Evolutionary conservation across 176 grass and related monocot genomes (phyloP).

Genomic region (Oryza punctata): DNA sequence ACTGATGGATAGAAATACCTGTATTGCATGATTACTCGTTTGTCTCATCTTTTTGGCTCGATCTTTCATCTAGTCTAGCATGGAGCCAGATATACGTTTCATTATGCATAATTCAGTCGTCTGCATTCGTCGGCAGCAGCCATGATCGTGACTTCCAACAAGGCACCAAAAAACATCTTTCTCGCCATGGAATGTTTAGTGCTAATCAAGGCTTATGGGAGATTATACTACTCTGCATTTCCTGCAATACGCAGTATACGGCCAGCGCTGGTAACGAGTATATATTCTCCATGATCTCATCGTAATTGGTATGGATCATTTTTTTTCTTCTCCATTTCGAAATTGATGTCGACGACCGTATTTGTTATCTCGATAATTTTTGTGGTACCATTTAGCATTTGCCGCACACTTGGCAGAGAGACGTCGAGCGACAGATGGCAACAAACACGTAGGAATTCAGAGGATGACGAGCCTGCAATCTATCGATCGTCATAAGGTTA

Average conservation of each 20-base stretch:
- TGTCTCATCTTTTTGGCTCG: not conserved
- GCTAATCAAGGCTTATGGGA: not conserved
- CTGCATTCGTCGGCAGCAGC: conserved; percentile 25
- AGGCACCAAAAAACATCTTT: conserved; percentile 45
- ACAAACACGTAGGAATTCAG: conserved; percentile 44
- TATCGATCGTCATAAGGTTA: not conserved
- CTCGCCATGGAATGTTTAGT: conserved; percentile 17
- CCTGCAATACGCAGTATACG: conserved; percentile 25
- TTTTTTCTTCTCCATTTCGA: not conserved
- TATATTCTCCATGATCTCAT: conserved; percentile 41
- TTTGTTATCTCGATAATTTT: not conserved
- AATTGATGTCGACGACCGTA: conserved; percentile 15
- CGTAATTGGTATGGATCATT: not conserved
- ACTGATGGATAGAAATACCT: not conserved
- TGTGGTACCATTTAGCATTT: not conserved
- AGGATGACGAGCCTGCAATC: conserved; percentile 21
- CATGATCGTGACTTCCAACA: conserved; percentile 19
- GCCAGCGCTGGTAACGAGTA: not conserved
- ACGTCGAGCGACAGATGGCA: conserved; percentile 10
- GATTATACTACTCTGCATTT: conserved; percentile 2
- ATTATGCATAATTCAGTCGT: not conserved
- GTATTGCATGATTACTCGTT: not conserved
- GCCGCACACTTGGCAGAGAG: conserved; percentile 44
- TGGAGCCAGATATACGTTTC: not conserved
- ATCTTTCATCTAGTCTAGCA: not conserved